Conservation (phyloP, 2,329 filamentous ascomycete genomes). For the Fusarium heterosporum region DNA sequence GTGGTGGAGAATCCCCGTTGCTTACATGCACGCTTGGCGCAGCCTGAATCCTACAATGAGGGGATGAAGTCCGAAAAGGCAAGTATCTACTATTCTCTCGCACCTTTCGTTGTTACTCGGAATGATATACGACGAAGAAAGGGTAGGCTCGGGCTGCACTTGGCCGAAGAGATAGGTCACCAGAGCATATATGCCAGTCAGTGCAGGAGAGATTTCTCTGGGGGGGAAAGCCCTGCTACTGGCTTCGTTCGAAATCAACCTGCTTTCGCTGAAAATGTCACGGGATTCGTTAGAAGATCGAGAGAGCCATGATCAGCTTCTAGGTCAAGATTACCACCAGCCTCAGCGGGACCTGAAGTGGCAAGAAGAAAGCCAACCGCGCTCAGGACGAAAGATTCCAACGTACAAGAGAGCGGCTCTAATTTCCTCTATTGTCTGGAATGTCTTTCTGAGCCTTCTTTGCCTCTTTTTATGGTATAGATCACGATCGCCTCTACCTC, state of each 20-base stretch:
- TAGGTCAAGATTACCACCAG: neutral
- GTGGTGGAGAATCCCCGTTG: constrained; percentile 1
- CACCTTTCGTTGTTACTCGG: neutral
- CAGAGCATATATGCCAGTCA: neutral
- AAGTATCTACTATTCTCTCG: neutral
- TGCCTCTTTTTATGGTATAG: neutral
- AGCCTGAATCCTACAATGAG: constrained; percentile 10
- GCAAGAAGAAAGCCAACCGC: neutral
- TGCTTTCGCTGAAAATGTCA: neutral
- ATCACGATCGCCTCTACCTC: constrained; percentile 1
- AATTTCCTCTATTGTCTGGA: neutral
- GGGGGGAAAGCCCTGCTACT: neutral
- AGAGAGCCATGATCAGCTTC: neutral
- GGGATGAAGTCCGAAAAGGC: neutral
- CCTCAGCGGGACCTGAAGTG: neutral
- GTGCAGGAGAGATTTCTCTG: neutral
- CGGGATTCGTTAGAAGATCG: neutral
- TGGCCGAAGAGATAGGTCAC: neutral
- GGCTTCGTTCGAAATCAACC: fast-evolving
- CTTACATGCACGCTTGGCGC: neutral
- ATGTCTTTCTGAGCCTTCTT: neutral
- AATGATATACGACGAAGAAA: neutral
- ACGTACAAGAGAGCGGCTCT: too few species aligned
- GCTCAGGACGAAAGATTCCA: neutral
- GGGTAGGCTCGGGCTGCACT: neutral